Conservation (phyloP, 352 stramenopile species). For the Albugo candida region DNA sequence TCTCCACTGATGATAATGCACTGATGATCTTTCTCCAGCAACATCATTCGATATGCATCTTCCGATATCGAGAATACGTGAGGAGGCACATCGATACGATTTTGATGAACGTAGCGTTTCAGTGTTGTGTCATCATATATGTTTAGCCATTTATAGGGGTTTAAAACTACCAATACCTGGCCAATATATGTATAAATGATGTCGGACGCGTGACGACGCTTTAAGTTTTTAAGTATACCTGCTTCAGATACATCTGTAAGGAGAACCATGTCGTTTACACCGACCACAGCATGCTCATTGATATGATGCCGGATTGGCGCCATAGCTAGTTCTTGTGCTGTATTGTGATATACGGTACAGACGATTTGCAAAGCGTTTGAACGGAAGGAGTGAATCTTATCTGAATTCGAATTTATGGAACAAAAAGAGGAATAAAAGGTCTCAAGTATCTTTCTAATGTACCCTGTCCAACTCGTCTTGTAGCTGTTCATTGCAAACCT, state of each 20-base stretch:
- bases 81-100: conserved; percentile 68
- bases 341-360: too few species aligned
- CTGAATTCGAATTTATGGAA: too few species aligned
- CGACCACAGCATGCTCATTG: conserved; percentile 11
- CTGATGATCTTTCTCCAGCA: conserved; percentile 78
- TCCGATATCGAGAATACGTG: conserved; percentile 77
- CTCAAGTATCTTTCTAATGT: too few species aligned
- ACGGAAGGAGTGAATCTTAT: too few species aligned
- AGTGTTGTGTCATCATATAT: conserved; percentile 75
- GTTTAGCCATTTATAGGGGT: conserved; percentile 82
- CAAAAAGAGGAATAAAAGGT: too few species aligned
- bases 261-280: conserved; percentile 71
- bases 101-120: conserved; percentile 65
- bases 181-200: conserved; percentile 81
- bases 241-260: conserved; percentile 45
- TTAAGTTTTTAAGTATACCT: conserved; percentile 77
- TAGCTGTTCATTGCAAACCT: too few species aligned
- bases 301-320: too few species aligned
- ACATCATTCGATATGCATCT: conserved; percentile 74
- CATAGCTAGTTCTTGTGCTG: too few species aligned
- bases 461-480: too few species aligned
- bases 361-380: too few species aligned
- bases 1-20: conserved; percentile 81
- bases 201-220: conserved; percentile 67
- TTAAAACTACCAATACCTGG: conserved; percentile 74